Evolutionary conservation across 352 stramenopile genomes (phyloP).

Genomic region (Phytopythium sindhum): DNA sequence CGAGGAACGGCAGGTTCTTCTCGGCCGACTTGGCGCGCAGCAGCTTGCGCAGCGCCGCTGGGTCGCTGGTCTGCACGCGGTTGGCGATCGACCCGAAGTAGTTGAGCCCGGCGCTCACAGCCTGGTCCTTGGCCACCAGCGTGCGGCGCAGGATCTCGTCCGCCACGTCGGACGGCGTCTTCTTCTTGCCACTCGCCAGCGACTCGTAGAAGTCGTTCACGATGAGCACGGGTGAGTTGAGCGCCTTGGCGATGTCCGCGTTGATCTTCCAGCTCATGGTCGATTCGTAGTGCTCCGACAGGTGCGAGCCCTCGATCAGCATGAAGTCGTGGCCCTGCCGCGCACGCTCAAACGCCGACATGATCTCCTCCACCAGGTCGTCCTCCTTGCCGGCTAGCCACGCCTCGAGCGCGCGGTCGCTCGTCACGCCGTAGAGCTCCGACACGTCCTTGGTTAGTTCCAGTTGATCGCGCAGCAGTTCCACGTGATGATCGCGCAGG

Average conservation of each 20-base stretch:
- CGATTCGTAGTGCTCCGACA: constrained; percentile 57
- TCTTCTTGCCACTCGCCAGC: constrained; percentile 15
- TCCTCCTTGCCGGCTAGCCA: constrained; percentile 61
- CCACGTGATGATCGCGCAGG: constrained; percentile 60
- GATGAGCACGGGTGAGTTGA: constrained; percentile 60
- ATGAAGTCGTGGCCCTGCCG: constrained; percentile 74
- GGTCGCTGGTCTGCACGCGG: constrained; percentile 41
- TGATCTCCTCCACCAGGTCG: constrained; percentile 66
- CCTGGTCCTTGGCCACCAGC: constrained; percentile 54
- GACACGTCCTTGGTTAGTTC: constrained; percentile 34
- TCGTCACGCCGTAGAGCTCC: constrained; percentile 58
- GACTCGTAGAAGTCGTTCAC: constrained; percentile 48
- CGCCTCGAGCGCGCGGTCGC: constrained; percentile 41
- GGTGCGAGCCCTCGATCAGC: constrained; percentile 73
- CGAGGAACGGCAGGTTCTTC: constrained; percentile 53
- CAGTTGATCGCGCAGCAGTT: constrained; percentile 62
- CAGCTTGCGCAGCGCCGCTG: constrained; percentile 27
- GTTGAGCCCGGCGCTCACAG: constrained; percentile 47
- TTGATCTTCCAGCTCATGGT: constrained; percentile 82
- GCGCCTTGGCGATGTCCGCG: constrained; percentile 67
- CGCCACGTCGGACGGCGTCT: constrained; percentile 15
- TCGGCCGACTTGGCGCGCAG: constrained; percentile 33
- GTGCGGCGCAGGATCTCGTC: constrained; percentile 60
- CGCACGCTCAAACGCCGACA: constrained; percentile 54
- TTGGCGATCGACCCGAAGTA: constrained; percentile 79